Conservation (phyloP, 2,329 filamentous ascomycete species). For the Pseudohalonectria lignicola region DNA sequence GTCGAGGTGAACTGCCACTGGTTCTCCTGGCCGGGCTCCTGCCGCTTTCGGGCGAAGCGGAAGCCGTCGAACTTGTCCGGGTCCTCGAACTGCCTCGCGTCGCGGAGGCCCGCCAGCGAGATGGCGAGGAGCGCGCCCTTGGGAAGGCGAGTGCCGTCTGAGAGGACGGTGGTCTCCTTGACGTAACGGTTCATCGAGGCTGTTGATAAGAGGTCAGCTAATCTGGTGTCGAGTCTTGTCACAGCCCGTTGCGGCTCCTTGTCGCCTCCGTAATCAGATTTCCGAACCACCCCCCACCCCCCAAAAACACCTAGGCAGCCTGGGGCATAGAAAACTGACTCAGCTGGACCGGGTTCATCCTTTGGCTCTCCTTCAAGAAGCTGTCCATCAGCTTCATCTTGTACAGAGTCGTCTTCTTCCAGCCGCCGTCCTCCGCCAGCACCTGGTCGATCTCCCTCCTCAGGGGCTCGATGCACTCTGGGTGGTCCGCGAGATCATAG, state of each 20-base stretch:
- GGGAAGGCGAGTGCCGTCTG: slow-evolving; percentile 11
- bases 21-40: slow-evolving; percentile 11
- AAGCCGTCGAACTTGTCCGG: slow-evolving; percentile 14
- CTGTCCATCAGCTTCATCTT: slow-evolving; percentile 20
- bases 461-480: not conserved
- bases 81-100: slow-evolving; percentile 11
- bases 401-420: not conserved
- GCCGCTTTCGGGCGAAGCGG: slow-evolving; percentile 17
- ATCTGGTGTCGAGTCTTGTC: not conserved
- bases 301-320: no score
- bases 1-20: slow-evolving; percentile 22
- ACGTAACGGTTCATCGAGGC: slow-evolving; percentile 8
- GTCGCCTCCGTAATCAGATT: no score
- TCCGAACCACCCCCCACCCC: no score
- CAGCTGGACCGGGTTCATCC: slow-evolving; percentile 9
- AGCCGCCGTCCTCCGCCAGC: not conserved
- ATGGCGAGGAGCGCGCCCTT: slow-evolving; percentile 2
- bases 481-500: not conserved
- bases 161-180: slow-evolving; percentile 7
- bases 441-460: not conserved
- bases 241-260: no score
- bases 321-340: not conserved
- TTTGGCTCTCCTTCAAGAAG: slow-evolving; percentile 23
- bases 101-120: slow-evolving; percentile 3
- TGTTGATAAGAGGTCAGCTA: not conserved